Evolutionary conservation across 495 filamentous ascomycete genomes (phyloP), one percentile per base, ranked within the genome.

Genomic region (Penicillium atrosanguineum): DNA sequence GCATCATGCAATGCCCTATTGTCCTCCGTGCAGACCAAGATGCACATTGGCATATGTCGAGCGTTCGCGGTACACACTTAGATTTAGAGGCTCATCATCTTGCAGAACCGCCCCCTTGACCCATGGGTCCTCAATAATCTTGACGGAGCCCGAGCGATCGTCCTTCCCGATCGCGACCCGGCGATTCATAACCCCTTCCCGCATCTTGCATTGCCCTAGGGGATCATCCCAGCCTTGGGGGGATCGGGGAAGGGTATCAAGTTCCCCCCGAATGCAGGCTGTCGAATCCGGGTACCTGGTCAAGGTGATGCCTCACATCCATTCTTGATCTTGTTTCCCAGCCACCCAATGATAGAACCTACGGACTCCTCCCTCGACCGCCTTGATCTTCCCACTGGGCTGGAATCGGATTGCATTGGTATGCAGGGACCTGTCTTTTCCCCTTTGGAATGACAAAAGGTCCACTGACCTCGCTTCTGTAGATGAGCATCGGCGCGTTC

Each of bases 241-340:
- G 46, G 41, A 48, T 52, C 56, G 53, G 50, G 60, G 50, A 63
- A 51, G 28, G 25, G 48, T 34, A 34, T 14, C 31, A 34, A 34
- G 46, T 62, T 61, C 59, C 59, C 51, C 59, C 55, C 55, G 59
- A 40, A 59, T 52, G 54, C 48, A 56, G 58, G 59, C 59, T 65
- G 52, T 56, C 60, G 52, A 52, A 45, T 60, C 57, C 50, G 44
- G 37, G 23, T 39, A 52, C 37, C 45, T 45, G 48, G 52, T 43
- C 26, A 9, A 31, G 12, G 47, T 44, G 60, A 65, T 54, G 44
- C 44, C 47, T 63, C 60, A 65, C 54, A 60, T 58, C 52, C 50
- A 56, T 60, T 51, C 46, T 28, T 44, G 15, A 29, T 36, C 41
- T 23, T 39, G n/a, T 28, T 18, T 38, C 25, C 23, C 6, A 15